Evolutionary conservation across 2,329 filamentous ascomycete species (phyloP), one percentile per base, ranked within the genome.

Genomic region (Fusarium oxysporum): DNA sequence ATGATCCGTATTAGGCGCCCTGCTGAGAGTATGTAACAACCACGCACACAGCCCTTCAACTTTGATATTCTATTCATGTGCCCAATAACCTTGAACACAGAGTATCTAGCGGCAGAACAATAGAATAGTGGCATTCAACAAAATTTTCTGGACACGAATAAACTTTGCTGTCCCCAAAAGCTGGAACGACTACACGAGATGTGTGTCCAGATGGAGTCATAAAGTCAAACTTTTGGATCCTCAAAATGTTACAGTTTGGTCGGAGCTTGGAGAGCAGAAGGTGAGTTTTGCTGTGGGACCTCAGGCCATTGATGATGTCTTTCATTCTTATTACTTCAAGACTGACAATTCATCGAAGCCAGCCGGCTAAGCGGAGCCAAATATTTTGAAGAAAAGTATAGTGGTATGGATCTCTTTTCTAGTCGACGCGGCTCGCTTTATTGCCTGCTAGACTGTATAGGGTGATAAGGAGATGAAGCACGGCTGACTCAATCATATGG

Each of bases 401-500:
- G 38, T 62, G 21, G 33, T 33, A 51, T 57, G 16, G 30, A 25
- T 33, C 38, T 43, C 21, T 47, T 41, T 37, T n/a, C 21, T 23
- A 53, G 23, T 38, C 51, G 17, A n/a, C 30, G 53, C 25, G 54
- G 56, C 37, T 33, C 35, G 11, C 54, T 55, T 53, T 43, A n/a
- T 41, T 51, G 44, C 45, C 21, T 32, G 35, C 57, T 44, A 53
- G 54, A n/a, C 47, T 38, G 25, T 33, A 35, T 12, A 38, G 12
- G 23, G 50, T 51, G 43, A 62, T 28, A 62, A 63, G 51, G 57
- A 54, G 47, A 28, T 59, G 61, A 62, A 62, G 32, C 19, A 57
- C 23, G 54, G 70, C 70, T 76, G 70, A 75, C 62, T 76, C 74
- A 62, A 51, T 38, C n/a, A 33, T 44, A n/a, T 38, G 47, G 43